These are phyloP conservation scores for Viscum album DNA, from an alignment of 177 flowering plant genomes.

Conservation along the genomic window DNA sequence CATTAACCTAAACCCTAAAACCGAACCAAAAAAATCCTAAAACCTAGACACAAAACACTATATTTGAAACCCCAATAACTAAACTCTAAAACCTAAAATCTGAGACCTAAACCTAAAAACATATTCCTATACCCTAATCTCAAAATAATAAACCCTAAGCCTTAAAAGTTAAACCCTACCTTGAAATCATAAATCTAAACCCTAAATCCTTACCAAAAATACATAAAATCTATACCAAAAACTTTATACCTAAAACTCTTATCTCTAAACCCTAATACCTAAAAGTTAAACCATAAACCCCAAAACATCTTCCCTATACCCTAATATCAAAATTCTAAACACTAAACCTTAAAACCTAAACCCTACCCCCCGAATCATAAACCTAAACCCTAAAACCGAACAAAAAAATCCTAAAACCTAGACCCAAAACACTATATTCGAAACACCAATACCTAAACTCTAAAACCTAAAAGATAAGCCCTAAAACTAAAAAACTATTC, in stretches of 20 bases:
- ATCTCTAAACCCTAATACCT: conserved; percentile 5
- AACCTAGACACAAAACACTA: no score
- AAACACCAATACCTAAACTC: conserved; percentile 7
- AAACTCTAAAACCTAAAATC: no score
- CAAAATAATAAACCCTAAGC: no score
- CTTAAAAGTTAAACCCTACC: no score
- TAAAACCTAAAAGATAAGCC: conserved; percentile 5
- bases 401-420: conserved; percentile 1
- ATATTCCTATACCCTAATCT: no score
- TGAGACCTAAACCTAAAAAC: no score
- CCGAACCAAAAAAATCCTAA: no score
- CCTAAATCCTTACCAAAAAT: no score
- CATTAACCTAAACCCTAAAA: no score
- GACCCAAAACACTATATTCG: conserved; percentile 3
- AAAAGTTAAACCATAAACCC: not conserved
- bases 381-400: conserved; percentile 3
- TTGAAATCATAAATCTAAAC: no score
- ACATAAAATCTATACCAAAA: no score
- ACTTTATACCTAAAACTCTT: conserved; percentile 4
- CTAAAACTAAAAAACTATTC: conserved; percentile 1
- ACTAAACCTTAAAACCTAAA: conserved; percentile 4
- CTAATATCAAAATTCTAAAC: not conserved
- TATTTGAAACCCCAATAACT: no score
- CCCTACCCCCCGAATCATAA: conserved; percentile 3
- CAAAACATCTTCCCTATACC: not conserved